A percentile compares a stretch with the other conserved stretches of the same genome.
phyloP scores from a whole-genome alignment of 2,329 filamentous ascomycete species.

The Colletotrichum navitas region DNA sequence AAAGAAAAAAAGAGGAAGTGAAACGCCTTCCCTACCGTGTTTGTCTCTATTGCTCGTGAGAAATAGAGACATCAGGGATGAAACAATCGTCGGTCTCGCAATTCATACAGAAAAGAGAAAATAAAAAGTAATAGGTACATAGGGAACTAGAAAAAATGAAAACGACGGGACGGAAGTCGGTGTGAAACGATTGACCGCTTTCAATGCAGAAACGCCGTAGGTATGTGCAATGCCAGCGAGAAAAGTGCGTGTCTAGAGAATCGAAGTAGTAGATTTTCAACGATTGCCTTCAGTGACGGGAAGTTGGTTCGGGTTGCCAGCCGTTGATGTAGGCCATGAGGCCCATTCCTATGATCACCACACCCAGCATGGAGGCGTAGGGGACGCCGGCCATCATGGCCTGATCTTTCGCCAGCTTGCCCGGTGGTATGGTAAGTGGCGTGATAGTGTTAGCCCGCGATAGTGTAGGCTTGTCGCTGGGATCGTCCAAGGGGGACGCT shows the following conservation, averaged over 20 bases:
- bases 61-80: slow-evolving; percentile 29
- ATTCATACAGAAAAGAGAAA: slow-evolving; percentile 29
- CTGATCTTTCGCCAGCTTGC: slow-evolving; percentile 57
- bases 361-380: slow-evolving; percentile 85
- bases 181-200: slow-evolving; percentile 38
- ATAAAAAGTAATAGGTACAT: slow-evolving; percentile 31
- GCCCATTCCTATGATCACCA: slow-evolving; percentile 84
- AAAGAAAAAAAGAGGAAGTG: neutral
- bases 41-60: slow-evolving; percentile 33
- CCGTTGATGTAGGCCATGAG: slow-evolving; percentile 90
- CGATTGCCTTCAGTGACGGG: slow-evolving; percentile 48
- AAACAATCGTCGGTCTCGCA: slow-evolving; percentile 17
- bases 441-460: slow-evolving; percentile 65
- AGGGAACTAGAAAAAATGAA: slow-evolving; percentile 28
- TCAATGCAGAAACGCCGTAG: slow-evolving; percentile 39
- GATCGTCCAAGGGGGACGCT: slow-evolving; percentile 49
- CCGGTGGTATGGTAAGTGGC: slow-evolving; percentile 56
- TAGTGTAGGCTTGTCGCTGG: slow-evolving; percentile 56
- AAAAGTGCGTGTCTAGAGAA: slow-evolving; percentile 36
- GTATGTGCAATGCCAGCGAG: slow-evolving; percentile 37
- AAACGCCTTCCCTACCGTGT: slow-evolving; percentile 27
- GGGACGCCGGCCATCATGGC: slow-evolving; percentile 71
- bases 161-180: slow-evolving; percentile 20
- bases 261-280: neutral
- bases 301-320: slow-evolving; percentile 70